phyloP scores from a whole-genome alignment of 2,329 filamentous ascomycete genomes.

The Domatiomyces globalis region DNA sequence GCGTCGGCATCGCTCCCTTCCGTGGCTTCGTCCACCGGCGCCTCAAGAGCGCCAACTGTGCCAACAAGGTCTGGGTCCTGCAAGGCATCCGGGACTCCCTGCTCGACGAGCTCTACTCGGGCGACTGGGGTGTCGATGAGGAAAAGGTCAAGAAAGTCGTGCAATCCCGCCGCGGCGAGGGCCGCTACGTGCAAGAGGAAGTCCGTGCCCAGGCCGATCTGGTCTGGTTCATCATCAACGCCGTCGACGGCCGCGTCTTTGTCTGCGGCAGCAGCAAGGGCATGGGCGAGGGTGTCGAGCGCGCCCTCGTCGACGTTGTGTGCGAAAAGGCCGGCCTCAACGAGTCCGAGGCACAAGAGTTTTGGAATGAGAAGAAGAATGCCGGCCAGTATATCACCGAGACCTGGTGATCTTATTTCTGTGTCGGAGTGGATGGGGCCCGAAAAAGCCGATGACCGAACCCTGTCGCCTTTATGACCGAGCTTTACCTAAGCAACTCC shows the following conservation, averaged over 20 bases:
- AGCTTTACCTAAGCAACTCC: too few species aligned
- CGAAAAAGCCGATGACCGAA: too few species aligned
- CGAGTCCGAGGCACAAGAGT: slow-evolving; percentile 64
- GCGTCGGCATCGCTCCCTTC: slow-evolving; percentile 94
- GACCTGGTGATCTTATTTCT: slow-evolving; percentile 13
- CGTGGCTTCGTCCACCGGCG: slow-evolving; percentile 91
- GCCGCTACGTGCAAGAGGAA: slow-evolving; percentile 92
- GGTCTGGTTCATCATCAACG: slow-evolving; percentile 97
- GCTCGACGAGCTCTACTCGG: slow-evolving; percentile 89
- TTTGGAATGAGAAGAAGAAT: slow-evolving; percentile 85
- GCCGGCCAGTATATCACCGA: slow-evolving; percentile 88
- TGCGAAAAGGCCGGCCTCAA: slow-evolving; percentile 86
- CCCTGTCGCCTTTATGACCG: too few species aligned
- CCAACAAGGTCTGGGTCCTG: slow-evolving; percentile 95
- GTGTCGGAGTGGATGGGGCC: too few species aligned
- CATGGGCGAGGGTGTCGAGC: slow-evolving; percentile 94
- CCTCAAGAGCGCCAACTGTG: slow-evolving; percentile 85
- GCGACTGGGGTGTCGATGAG: slow-evolving; percentile 91
- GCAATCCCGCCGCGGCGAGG: slow-evolving; percentile 60
- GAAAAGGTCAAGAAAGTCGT: slow-evolving; percentile 72
- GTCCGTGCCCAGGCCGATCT: slow-evolving; percentile 80
- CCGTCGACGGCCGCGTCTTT: slow-evolving; percentile 88
- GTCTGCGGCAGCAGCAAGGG: slow-evolving; percentile 91
- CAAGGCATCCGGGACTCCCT: slow-evolving; percentile 89
- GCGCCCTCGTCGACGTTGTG: slow-evolving; percentile 73